Evolutionary conservation across 2,329 filamentous ascomycete species (phyloP), one percentile per base, ranked within the genome.

Genomic region (Aspergillus sp.): DNA sequence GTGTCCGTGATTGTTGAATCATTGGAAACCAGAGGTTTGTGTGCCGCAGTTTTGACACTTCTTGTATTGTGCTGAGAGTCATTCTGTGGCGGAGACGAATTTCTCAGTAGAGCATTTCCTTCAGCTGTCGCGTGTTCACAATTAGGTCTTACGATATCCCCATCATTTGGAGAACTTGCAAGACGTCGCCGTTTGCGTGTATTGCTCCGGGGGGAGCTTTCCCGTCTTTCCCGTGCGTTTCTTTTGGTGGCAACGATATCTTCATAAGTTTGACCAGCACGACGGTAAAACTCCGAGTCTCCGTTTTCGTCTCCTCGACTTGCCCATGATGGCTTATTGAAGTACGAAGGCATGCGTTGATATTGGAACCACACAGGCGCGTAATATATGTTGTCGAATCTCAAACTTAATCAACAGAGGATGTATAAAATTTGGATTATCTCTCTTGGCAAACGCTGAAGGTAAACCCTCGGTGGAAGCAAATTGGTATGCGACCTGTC

Each of bases 261-360:
- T 9, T 74, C 71, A 61, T 79, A 81, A 3, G 78, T 70, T 48
- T 80, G 77, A 56, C 76, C 73, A 34, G 77, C 76, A 51, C 80
- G 77, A 39, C 78, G 78, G 62, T 83, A 84, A 58, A 83, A 78
- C 11, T 79, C 76, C 12, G 72, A 41, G 9, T 65, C 63, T 26
- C 71, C 64, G n/a, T 62, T 59, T 24, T 72, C 68, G 58, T 77
- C 73, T 30, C 67, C 67, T 22, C 73, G 68, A 24, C 67, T 71
- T n/a, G 80, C 77, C 78, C 80, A 82, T 20, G 76, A 71, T 47
- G 82, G 79, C 61, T 81, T 83, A 50, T 81, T 85, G 72, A 86
- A 86, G 17, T 85, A 76, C 1, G 78, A 79, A 39, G 77, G 76
- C 74, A 74, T 74, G 9, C n/a, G 52, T 12, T 26, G 43, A 34